A percentile compares a stretch with the other conserved stretches of the same genome.
phyloP scores from a whole-genome alignment of 2,329 filamentous ascomycete genomes.

The Plenodomus tracheiphilus region DNA sequence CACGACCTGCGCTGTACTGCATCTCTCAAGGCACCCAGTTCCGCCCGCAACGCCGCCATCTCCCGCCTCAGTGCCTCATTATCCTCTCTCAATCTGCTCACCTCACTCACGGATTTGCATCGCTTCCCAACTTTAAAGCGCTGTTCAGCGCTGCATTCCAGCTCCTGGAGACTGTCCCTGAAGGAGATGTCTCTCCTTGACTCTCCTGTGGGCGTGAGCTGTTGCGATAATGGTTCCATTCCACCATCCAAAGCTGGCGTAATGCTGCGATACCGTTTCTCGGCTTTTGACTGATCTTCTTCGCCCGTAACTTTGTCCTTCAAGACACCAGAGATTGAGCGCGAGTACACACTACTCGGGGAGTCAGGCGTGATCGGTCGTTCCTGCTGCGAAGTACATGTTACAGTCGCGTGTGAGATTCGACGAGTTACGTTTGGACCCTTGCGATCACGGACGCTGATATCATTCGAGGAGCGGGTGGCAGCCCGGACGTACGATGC shows the following conservation, averaged over 20 bases:
- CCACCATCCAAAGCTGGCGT: no score
- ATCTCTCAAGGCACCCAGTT: constrained; percentile 19
- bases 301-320: background rate
- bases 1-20: constrained; percentile 14
- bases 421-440: no score
- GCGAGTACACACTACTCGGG: constrained; percentile 7
- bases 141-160: background rate
- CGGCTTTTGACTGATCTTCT: background rate
- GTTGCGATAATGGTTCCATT: no score
- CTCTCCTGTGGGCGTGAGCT: no score
- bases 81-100: constrained; percentile 10
- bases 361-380: background rate
- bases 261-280: no score
- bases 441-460: no score
- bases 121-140: background rate
- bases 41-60: constrained; percentile 18
- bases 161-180: no score
- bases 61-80: constrained; percentile 15
- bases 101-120: background rate
- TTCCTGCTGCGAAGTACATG: background rate
- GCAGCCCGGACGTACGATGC: no score
- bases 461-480: no score
- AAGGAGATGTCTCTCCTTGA: no score
- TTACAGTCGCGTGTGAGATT: no score
- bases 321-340: constrained; percentile 3